These are phyloP conservation scores for Barnettozyma populi DNA, from an alignment of 805 yeast genomes.

Conservation along the genomic window DNA sequence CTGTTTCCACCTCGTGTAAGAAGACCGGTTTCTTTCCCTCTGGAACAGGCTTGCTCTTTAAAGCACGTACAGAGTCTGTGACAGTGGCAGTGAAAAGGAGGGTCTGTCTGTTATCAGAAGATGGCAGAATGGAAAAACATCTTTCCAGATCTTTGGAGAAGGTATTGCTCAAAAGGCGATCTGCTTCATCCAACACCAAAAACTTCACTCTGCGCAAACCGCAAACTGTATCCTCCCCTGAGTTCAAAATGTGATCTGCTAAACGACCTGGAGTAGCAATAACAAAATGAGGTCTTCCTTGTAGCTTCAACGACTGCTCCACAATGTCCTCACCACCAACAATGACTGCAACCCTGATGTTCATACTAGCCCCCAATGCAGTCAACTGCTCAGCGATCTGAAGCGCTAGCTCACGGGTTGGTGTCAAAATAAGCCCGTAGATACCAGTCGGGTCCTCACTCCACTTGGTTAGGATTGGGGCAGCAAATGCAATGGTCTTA, in stretches of 20 bases:
- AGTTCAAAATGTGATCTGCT: conserved; percentile 83
- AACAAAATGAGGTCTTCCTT: conserved; percentile 84
- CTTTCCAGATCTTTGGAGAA: conserved; percentile 73
- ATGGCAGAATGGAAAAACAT: conserved; percentile 70
- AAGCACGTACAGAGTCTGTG: conserved; percentile 81
- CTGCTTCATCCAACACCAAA: conserved; percentile 94
- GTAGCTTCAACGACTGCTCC: conserved; percentile 78
- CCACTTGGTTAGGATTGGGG: conserved; percentile 95
- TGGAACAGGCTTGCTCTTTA: conserved; percentile 58
- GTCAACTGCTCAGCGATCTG: conserved; percentile 96
- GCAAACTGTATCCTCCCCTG: conserved; percentile 81
- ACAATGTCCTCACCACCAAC: conserved; percentile 96
- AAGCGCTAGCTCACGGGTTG: conserved; percentile 89
- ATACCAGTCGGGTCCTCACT: conserved; percentile 93
- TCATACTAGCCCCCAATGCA: conserved; percentile 87
- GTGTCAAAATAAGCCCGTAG: conserved; percentile 83
- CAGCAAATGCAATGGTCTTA: conserved; percentile 95
- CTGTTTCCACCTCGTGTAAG: conserved; percentile 68
- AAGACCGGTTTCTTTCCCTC: conserved; percentile 51
- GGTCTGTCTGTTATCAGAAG: conserved; percentile 73
- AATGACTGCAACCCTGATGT: conserved; percentile 72
- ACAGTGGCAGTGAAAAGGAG: conserved; percentile 92
- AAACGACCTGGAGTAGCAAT: conserved; percentile 96
- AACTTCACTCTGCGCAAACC: conserved; percentile 76
- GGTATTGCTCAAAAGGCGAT: conserved; percentile 77